A percentile compares a stretch with the other conserved stretches of the same genome.
phyloP scores from a whole-genome alignment of 441 rosid species.

The Hura crepitans region DNA sequence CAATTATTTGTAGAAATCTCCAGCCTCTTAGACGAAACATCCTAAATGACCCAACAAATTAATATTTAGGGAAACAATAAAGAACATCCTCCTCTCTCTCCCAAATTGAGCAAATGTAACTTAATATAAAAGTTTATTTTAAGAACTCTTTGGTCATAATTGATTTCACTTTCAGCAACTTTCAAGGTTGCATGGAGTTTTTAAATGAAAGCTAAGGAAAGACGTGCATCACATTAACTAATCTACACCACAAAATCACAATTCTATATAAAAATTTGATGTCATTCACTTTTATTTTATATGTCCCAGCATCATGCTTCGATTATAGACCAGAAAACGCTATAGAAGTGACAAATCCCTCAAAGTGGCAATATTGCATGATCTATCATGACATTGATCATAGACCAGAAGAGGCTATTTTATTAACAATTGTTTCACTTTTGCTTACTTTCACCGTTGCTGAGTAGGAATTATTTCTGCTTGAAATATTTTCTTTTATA shows the following conservation, averaged over 20 bases:
- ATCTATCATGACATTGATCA: neutral
- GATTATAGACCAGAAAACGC: too few relatives aligned
- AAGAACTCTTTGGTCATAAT: neutral
- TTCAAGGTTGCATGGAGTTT: neutral
- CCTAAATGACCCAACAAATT: slow-evolving; percentile 39
- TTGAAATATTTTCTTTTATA: neutral
- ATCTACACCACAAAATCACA: slow-evolving; percentile 4
- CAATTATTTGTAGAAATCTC: slow-evolving; percentile 42
- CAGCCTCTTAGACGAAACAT: slow-evolving; percentile 36
- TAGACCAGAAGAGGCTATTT: neutral
- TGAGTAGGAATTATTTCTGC: neutral
- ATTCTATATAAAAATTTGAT: neutral
- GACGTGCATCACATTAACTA: neutral
- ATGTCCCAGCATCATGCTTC: neutral
- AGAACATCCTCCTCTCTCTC: neutral
- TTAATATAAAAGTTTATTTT: neutral
- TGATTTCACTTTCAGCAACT: neutral
- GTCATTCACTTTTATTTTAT: neutral
- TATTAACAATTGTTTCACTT: neutral
- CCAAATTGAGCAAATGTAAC: slow-evolving; percentile 1
- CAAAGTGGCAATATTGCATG: neutral
- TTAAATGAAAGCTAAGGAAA: slow-evolving; percentile 7
- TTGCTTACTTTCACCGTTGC: too few relatives aligned
- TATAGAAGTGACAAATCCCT: neutral
- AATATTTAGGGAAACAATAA: slow-evolving; percentile 24